A percentile compares a stretch with the other conserved stretches of the same genome.
These are phyloP conservation scores for Opeltia flavorubescens DNA, from an alignment of 495 filamentous ascomycete species.

Conservation along the genomic window DNA sequence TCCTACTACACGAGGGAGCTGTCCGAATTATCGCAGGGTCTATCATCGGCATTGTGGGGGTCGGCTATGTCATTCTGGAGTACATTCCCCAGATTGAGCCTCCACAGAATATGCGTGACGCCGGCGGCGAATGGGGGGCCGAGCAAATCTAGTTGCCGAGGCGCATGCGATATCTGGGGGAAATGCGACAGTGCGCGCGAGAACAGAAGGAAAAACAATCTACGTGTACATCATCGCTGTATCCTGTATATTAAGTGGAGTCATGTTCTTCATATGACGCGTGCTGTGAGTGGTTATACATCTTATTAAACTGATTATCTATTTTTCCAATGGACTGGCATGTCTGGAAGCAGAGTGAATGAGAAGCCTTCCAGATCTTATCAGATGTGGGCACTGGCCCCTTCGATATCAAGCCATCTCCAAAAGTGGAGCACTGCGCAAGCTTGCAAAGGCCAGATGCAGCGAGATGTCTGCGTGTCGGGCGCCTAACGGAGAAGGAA, in stretches of 20 bases:
- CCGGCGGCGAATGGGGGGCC: constrained; percentile 78
- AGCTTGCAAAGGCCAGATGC: no score
- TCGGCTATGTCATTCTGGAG: constrained; percentile 72
- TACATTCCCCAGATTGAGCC: constrained; percentile 95
- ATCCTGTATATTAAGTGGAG: no score
- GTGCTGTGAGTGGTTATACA: no score
- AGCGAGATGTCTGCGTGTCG: neutral
- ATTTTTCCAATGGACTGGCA: no score
- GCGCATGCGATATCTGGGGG: neutral
- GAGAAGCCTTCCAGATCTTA: no score
- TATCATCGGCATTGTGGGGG: constrained; percentile 59
- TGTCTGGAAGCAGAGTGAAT: no score
- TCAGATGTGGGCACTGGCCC: no score
- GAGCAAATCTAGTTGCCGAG: constrained; percentile 56
- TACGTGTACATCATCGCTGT: constrained; percentile 1
- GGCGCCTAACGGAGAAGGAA: neutral
- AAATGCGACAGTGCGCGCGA: neutral
- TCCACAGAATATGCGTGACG: constrained; percentile 93
- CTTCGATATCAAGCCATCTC: no score
- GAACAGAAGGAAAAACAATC: neutral
- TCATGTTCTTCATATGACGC: no score
- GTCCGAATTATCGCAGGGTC: constrained; percentile 51
- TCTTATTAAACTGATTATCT: no score
- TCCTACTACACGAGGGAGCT: constrained; percentile 51
- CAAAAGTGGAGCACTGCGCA: no score